phyloP scores from a whole-genome alignment of 2,329 filamentous ascomycete genomes.

The Colletotrichum godetiae region DNA sequence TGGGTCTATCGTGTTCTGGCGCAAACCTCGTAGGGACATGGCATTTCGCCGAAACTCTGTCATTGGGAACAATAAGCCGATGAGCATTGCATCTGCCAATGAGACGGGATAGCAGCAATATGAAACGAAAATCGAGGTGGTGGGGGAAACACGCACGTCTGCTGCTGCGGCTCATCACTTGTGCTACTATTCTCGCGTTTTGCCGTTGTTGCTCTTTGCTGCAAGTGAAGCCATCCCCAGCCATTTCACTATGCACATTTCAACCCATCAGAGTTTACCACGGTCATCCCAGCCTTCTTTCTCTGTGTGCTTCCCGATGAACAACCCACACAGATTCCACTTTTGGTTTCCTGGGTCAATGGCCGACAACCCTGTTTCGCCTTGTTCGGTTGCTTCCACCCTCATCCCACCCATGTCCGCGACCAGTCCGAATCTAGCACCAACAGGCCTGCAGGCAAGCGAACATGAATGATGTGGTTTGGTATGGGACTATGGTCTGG shows the following conservation, averaged over 20 bases:
- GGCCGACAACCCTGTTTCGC: constrained; percentile 3
- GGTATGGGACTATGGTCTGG: neutral
- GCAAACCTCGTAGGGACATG: neutral
- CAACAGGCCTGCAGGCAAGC: neutral
- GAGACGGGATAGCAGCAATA: constrained; percentile 14
- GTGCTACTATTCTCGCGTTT: neutral
- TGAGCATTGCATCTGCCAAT: constrained; percentile 2
- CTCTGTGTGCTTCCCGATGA: neutral
- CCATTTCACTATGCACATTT: constrained; percentile 19
- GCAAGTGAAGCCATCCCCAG: constrained; percentile 33
- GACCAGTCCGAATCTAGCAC: neutral
- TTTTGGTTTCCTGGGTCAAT: neutral
- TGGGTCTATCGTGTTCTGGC: neutral
- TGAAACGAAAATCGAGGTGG: constrained; percentile 18
- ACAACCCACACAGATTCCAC: neutral
- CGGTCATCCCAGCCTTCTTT: constrained; percentile 16
- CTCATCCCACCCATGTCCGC: neutral
- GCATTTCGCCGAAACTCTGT: constrained; percentile 18
- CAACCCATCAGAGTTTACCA: constrained; percentile 4
- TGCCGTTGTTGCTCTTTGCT: neutral
- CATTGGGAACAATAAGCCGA: constrained; percentile 5
- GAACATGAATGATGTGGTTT: neutral
- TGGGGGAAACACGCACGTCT: constrained; percentile 5
- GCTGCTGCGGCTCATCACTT: neutral
- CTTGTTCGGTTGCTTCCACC: neutral